Evolutionary conservation across 257 asterid genomes (phyloP), one percentile per base, ranked within the genome.

Genomic region (Forsythia viridissima): DNA sequence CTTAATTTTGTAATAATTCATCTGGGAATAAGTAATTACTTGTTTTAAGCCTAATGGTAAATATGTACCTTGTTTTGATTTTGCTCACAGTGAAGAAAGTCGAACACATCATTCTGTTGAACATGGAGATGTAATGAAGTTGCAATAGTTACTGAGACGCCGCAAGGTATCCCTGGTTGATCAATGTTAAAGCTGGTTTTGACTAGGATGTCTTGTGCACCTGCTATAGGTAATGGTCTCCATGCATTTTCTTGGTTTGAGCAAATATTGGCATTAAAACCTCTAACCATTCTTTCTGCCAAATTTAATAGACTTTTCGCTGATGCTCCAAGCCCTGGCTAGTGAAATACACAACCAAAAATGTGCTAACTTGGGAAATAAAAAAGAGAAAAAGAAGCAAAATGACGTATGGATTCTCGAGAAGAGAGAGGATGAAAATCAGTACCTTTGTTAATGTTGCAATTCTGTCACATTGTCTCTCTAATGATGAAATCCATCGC

Each of bases 401-500:
- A 24, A 63, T 63, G 70, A 63, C 39, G 1, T 9, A 30, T 11
- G 16, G 16, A 21, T 12, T 7, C 36, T 39, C 8, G 18, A 8
- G 4, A 9, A 8, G 34, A 20, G 21, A 20, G 1, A 13, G 34
- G 46, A 24, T 46, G 10, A 44, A 66, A 38, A 3, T 70, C 1
- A 39, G 8, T 48, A 87, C 93, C 87, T 57, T 55, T 57, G 44
- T 37, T 48, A 75, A 24, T 75, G 81, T 75, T n/a, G 85, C 74
- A 11, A 63, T 69, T 44, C 87, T 48, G 12, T 89, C 90, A 21
- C 52, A 89, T 21, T 85, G 74, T 52, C 85, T 82, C 83, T 87
- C 89, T 61, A 91, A 65, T 43, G 92, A 80, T 40, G 90, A 48
- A 21, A 89, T 59, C 96, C 93, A 87, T n/a, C 91, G 88, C 8